Evolutionary conservation across 2,329 filamentous ascomycete genomes (phyloP), one percentile per base, ranked within the genome.

Genomic region (Hypoxylon sp.): DNA sequence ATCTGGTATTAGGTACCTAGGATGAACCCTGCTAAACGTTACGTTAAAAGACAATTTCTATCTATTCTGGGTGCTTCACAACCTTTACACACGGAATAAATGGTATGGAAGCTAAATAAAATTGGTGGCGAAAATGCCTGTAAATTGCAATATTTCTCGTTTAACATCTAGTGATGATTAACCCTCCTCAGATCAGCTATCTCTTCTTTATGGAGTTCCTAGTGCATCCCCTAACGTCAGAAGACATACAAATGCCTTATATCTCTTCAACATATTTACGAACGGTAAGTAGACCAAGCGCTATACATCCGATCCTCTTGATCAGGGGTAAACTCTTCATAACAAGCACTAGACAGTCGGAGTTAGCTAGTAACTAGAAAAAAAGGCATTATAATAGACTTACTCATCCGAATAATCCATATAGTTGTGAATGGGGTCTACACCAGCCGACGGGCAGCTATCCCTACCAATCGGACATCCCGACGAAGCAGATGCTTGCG

Each of bases 261-360:
- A 22, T 44, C 8, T 9, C n/a, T 44, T 19, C 3, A 10, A 6
- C 10, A 19, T 8, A 44, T 39, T 46, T 73, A 74, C 63, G 72
- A 74, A 37, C 81, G 81, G 77, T 81, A 83, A 29, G 72, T 62
- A 52, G 73, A 71, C 79, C 78, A 84, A 67, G 77, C 76, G 67
- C 77, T 80, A 73, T 78, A 76, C 74, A 83, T 82, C 62, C 82
- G 81, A 31, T 74, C 76, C 47, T 75, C 70, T 75, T 85, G 83
- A 9, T 80, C 81, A 14, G 78, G 42, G 5, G 82, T 83, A 76
- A 85, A 85, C 74, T 82, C 79, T 42, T 79, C 75, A 74, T 83
- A 83, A 78, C 83, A 85, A 65, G 74, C 61, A 71, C 80, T 82
- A 37, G 50, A 57, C 47, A 44, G 53, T 6, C 9, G 1, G n/a